Evolutionary conservation across 2,329 filamentous ascomycete species (phyloP).

Genomic region (Phialemoniopsis sp.): DNA sequence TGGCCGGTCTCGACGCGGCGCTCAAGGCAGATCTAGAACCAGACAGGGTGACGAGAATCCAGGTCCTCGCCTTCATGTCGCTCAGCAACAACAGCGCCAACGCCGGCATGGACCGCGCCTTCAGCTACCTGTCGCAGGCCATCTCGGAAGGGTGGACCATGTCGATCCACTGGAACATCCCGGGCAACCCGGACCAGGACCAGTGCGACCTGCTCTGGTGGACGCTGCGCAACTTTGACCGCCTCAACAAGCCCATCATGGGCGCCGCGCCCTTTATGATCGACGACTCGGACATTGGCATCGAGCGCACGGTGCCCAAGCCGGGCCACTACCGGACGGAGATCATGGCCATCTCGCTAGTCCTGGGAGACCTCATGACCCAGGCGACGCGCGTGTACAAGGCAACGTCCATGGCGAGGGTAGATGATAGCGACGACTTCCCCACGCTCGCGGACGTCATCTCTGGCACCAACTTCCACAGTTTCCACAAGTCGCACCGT

Average conservation of each 20-base stretch:
- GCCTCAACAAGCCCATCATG: slow-evolving; percentile 15
- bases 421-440: slow-evolving; percentile 9
- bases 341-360: slow-evolving; percentile 6
- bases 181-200: slow-evolving; percentile 8
- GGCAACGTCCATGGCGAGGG: slow-evolving; percentile 7
- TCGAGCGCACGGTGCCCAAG: slow-evolving; percentile 3
- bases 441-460: slow-evolving; percentile 7
- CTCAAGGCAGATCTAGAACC: slow-evolving; percentile 17
- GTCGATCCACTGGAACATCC: slow-evolving; percentile 11
- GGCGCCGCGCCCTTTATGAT: slow-evolving; percentile 13
- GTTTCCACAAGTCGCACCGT: slow-evolving; percentile 9
- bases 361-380: slow-evolving; percentile 11
- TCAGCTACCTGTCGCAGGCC: slow-evolving; percentile 14
- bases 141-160: slow-evolving; percentile 19
- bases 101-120: slow-evolving; percentile 14
- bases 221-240: slow-evolving; percentile 12
- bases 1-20: slow-evolving; percentile 15
- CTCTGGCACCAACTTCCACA: background rate
- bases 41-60: slow-evolving; percentile 14
- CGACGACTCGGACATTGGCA: slow-evolving; percentile 12
- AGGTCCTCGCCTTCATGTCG: slow-evolving; percentile 17
- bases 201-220: slow-evolving; percentile 12
- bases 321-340: slow-evolving; percentile 7
- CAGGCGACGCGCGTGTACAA: slow-evolving; percentile 13
- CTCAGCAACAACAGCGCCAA: slow-evolving; percentile 17